These are phyloP conservation scores for Aspergillus spinulosporus DNA, from an alignment of 2,329 filamentous ascomycete genomes.

Conservation along the genomic window DNA sequence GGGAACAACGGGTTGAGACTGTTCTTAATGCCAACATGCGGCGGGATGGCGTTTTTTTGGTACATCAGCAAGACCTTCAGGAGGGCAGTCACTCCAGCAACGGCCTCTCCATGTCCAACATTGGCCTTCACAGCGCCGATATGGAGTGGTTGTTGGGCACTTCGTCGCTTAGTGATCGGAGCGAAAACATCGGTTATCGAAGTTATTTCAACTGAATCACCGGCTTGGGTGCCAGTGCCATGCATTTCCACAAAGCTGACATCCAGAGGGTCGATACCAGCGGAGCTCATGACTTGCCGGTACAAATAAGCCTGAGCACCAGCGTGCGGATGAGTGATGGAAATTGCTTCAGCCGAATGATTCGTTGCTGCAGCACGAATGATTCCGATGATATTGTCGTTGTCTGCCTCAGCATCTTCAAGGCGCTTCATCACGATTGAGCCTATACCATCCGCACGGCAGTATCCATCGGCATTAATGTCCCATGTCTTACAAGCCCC, in stretches of 20 bases:
- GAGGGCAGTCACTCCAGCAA: conserved; percentile 41
- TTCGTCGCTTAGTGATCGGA: conserved; percentile 62
- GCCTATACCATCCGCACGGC: conserved; percentile 53
- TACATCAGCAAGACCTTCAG: conserved; percentile 67
- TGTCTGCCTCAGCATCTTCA: conserved; percentile 52
- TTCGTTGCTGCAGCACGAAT: conserved; percentile 48
- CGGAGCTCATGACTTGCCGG: conserved; percentile 38
- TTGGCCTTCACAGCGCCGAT: conserved; percentile 38
- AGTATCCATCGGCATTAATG: conserved; percentile 55
- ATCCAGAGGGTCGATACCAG: conserved; percentile 39
- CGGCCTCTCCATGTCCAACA: conserved; percentile 50
- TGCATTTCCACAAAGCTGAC: conserved; percentile 44
- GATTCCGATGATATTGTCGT: conserved; percentile 45
- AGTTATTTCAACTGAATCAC: conserved; percentile 40
- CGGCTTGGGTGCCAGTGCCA: conserved; percentile 43
- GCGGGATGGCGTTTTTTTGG: conserved; percentile 62
- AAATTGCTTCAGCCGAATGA: conserved; percentile 49
- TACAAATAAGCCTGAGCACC: conserved; percentile 41
- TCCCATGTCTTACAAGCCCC: conserved; percentile 53
- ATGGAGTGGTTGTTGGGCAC: conserved; percentile 27
- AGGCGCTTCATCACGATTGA: conserved; percentile 54
- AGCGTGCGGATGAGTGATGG: conserved; percentile 46
- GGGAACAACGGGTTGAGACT: conserved; percentile 35
- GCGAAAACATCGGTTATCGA: conserved; percentile 39
- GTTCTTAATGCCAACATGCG: conserved; percentile 66